phyloP scores from a whole-genome alignment of 257 asterid species.

The Solanum acaule region DNA sequence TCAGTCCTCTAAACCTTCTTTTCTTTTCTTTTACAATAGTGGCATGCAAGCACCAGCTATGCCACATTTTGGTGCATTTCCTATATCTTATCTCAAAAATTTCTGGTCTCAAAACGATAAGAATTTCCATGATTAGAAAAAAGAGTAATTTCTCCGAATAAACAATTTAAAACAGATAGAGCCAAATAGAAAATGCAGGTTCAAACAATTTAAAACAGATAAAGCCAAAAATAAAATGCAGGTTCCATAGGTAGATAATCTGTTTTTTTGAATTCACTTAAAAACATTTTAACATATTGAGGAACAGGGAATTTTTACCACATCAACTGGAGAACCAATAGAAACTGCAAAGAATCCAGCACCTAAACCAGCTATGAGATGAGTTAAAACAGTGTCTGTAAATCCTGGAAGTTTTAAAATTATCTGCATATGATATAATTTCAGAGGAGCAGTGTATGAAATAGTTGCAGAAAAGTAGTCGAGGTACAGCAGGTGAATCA shows the following conservation, averaged over 20 bases:
- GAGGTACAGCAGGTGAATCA: background rate
- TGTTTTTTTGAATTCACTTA: background rate
- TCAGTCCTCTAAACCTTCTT: background rate
- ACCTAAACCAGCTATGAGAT: constrained; percentile 83
- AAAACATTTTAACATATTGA: background rate
- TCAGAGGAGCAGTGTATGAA: background rate
- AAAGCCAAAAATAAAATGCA: background rate
- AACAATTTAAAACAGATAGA: background rate
- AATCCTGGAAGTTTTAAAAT: constrained; percentile 70
- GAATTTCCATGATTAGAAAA: background rate
- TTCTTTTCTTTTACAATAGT: background rate
- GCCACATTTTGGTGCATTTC: background rate
- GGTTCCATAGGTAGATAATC: background rate
- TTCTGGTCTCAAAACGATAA: background rate
- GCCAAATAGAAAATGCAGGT: background rate
- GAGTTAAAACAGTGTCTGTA: constrained; percentile 66
- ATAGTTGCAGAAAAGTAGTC: background rate
- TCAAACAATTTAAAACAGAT: background rate
- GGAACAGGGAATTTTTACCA: constrained; percentile 35
- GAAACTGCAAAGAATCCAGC: constrained; percentile 97
- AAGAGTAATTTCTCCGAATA: background rate
- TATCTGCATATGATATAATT: constrained; percentile 34
- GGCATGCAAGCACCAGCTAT: background rate
- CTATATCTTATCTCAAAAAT: background rate
- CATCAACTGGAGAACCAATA: constrained; percentile 91